A percentile compares a stretch with the other conserved stretches of the same genome.
Conservation (phyloP, 164 flowering plant species). For the Cinnamomum micranthum region DNA sequence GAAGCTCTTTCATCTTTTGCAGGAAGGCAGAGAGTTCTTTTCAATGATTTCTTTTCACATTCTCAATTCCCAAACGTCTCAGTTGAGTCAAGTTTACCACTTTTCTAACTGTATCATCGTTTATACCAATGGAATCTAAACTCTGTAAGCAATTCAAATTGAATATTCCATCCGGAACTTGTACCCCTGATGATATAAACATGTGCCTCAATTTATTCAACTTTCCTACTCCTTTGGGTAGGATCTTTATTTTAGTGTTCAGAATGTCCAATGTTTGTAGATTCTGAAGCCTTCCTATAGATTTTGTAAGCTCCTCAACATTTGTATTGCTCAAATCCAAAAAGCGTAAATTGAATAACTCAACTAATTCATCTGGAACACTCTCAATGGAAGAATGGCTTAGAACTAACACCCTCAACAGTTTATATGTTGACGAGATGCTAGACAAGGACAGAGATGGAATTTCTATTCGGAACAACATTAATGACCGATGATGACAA, state of each 20-base stretch:
- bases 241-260: not conserved
- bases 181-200: not conserved
- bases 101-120: not conserved
- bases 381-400: not conserved
- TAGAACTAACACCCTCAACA: not conserved
- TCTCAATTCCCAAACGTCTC: not conserved
- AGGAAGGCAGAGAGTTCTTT: not conserved
- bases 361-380: not conserved
- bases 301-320: not conserved
- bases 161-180: not conserved
- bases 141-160: not conserved
- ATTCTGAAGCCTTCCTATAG: slow-evolving; percentile 1
- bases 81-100: not conserved
- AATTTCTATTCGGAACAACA: not conserved
- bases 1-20: not conserved
- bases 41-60: not conserved
- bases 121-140: too few relatives aligned
- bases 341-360: not conserved
- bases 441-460: not conserved
- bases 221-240: not conserved
- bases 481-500: not conserved
- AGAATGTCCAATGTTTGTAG: not conserved
- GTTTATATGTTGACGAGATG: not conserved
- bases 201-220: not conserved
- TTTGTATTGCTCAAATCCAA: not conserved